A percentile compares a stretch with the other conserved stretches of the same genome.
Conservation (phyloP, 805 yeast species). For the Kuraishia hungarica region DNA sequence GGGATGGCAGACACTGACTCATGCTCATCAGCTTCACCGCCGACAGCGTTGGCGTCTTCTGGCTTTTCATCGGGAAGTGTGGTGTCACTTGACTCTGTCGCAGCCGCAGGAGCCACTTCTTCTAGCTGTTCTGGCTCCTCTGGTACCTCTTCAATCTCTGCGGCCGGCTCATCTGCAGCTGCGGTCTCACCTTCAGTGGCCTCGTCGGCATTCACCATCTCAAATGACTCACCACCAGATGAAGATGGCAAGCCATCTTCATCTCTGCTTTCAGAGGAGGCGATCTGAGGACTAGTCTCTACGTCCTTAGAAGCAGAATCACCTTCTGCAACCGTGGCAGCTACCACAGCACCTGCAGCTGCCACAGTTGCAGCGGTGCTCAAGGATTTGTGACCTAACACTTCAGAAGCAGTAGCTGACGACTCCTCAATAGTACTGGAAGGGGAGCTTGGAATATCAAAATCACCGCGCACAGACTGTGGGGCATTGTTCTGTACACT, state of each 20-base stretch:
- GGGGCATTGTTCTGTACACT: constrained; percentile 92
- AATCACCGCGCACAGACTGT: constrained; percentile 77
- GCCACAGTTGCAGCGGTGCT: constrained; percentile 1
- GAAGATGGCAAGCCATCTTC: background rate
- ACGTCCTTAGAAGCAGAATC: background rate
- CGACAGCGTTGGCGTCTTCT: background rate
- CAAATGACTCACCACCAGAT: constrained; percentile 37
- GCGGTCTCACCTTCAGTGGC: constrained; percentile 4
- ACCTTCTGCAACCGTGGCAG: constrained; percentile 3
- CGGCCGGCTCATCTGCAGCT: background rate
- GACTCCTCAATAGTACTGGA: constrained; percentile 23
- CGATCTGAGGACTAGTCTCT: background rate
- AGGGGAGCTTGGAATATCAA: constrained; percentile 29
- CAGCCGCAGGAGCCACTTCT: background rate
- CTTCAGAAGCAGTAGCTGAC: constrained; percentile 14
- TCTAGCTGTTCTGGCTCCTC: constrained; percentile 9
- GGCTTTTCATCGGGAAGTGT: background rate
- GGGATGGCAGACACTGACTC: constrained; percentile 1
- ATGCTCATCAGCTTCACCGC: background rate
- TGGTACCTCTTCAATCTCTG: constrained; percentile 5
- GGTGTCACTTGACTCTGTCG: background rate
- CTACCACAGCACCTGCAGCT: constrained; percentile 8
- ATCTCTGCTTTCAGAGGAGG: background rate
- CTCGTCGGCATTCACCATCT: constrained; percentile 43
- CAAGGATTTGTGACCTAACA: constrained; percentile 18